Evolutionary conservation across 306 rosid species (phyloP), one percentile per base, ranked within the genome.

Genomic region (Cucumis sativus): DNA sequence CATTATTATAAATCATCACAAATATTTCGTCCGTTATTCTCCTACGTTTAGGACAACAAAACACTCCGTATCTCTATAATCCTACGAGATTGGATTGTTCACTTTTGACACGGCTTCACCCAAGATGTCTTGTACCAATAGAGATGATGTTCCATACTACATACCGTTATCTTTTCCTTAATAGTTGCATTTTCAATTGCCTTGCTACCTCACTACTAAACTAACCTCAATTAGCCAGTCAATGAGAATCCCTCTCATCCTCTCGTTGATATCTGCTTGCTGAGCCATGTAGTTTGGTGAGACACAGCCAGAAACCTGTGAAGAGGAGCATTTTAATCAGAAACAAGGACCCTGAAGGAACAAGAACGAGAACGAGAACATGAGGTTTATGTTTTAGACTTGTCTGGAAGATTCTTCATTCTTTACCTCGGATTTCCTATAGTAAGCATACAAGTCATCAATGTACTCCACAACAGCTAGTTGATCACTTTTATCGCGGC

Each of bases 141-240:
- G 5, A 47, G 52, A 47, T 47, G 52, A 2, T 47, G 52, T 47
- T 6, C 52, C 16, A 1, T 47, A 47, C 52, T 41, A 47, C 52
- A 11, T 47, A 47, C 52, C 52, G 3, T 11, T 47, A 47, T 45
- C 12, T 43, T 12, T 8, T 10, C 10, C 2, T 7, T 41, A 1
- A 1, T 41, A 5, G 16, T 10, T 12, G 5, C 17, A 13, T 12
- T 47, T 8, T 16, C 57, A 52, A 52, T 17, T 33, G 37, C 37
- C 37, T 33, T 33, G 37, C 37, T 3, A 33, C 37, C 37, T 33
- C 5, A 33, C 12, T 76, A 20, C 23, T 43, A 12, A 23, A 41
- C 21, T 15, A 81, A 87, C 91, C 91, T 88, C 91, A 56, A 88
- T 81, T 28, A 88, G 86, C 91, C 91, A 84, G 82, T 88, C 91